Evolutionary conservation across 1,139 yeast genomes (phyloP).

Genomic region (Candida frijolesensis): DNA sequence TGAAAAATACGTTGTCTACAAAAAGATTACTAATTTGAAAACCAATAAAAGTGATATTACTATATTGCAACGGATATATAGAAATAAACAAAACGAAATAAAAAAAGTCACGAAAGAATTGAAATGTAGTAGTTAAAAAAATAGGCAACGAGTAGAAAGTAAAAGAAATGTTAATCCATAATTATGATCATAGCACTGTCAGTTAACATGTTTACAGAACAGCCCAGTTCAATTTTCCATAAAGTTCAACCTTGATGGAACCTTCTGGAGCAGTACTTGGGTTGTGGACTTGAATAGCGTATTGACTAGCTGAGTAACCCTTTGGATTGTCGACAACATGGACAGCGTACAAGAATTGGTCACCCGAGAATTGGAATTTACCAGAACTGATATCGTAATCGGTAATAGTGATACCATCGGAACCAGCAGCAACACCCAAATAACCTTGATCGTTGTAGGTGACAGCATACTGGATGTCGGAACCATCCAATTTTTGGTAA

Average conservation of each 20-base stretch:
- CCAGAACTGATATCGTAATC: neutral
- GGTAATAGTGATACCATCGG: slow-evolving; percentile 5
- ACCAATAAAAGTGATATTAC: neutral
- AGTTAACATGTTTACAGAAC: neutral
- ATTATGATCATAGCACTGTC: neutral
- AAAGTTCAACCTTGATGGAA: neutral
- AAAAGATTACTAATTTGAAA: neutral
- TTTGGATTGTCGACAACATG: slow-evolving; percentile 4
- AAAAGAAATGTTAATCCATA: no score
- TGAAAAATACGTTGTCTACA: neutral
- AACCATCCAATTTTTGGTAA: neutral
- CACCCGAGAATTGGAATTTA: slow-evolving; percentile 3
- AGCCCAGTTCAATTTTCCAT: slow-evolving; percentile 1
- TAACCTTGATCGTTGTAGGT: neutral
- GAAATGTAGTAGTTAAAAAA: neutral
- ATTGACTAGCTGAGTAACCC: slow-evolving; percentile 3
- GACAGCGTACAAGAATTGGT: slow-evolving; percentile 5
- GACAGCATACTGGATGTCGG: neutral
- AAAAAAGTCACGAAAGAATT: neutral
- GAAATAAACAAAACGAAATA: neutral
- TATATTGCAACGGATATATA: neutral
- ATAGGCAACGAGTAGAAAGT: neutral
- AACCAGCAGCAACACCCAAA: slow-evolving; percentile 6
- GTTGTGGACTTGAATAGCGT: slow-evolving; percentile 3
- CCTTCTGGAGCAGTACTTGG: slow-evolving; percentile 2